These are phyloP conservation scores for Poteriospumella lacustris DNA, from an alignment of 108 stramenopile genomes.

Conservation along the genomic window DNA sequence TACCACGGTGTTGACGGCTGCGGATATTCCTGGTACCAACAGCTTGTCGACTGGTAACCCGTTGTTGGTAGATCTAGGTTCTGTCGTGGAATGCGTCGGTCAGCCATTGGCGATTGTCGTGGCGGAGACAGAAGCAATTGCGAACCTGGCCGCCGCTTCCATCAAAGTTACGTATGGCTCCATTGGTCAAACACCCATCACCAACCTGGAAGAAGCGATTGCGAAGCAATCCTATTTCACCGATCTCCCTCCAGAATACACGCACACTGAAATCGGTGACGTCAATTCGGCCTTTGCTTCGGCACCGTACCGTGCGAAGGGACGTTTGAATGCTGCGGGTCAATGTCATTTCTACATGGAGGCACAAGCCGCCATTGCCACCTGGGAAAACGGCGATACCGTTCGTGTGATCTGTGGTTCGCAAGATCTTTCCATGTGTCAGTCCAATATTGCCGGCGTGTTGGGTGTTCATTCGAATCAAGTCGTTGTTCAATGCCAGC, in stretches of 20 bases:
- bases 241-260: not conserved
- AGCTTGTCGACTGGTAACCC: not conserved
- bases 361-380: constrained; percentile 30
- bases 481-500: constrained; percentile 10
- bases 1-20: constrained; percentile 22
- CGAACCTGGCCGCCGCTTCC: constrained; percentile 21
- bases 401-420: constrained; percentile 25
- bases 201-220: not conserved
- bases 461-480: constrained; percentile 16
- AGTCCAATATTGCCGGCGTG: constrained; percentile 21
- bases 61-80: not conserved
- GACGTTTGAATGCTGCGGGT: constrained; percentile 2
- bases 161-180: constrained; percentile 28
- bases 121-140: constrained; percentile 14
- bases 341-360: constrained; percentile 48
- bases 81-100: constrained; percentile 11
- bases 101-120: constrained; percentile 28
- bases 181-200: not conserved
- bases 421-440: constrained; percentile 17
- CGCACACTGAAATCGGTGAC: not conserved
- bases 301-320: constrained; percentile 2
- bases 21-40: constrained; percentile 31
- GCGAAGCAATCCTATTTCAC: not conserved
- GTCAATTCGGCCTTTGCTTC: not conserved
- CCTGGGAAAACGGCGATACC: constrained; percentile 25